Base-by-base conservation (phyloP, 768 basidiomycete species). In the Lactarius quietus region DNA sequence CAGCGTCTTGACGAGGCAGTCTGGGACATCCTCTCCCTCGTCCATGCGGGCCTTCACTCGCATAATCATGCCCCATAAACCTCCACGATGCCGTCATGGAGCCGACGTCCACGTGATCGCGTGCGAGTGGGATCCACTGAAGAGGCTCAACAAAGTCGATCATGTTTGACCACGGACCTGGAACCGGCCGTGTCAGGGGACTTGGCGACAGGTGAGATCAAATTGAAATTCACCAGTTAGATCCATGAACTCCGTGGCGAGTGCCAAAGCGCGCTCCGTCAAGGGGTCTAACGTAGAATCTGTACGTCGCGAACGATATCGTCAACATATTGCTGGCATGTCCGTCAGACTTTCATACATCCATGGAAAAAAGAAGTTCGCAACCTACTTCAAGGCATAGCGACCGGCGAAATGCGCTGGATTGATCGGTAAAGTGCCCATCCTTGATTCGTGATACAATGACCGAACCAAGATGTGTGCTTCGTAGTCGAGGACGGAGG, bases 221-320 rank as follows among this genome's bases (percentile, higher is more conserved):
- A 26, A 14, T 10, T 15, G 48, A 7, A 51, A 18, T 18, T 33
- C 53, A 66, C 63, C 65, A 70, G 79, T 69, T 7, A 80, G 56
- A 36, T 69, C 66, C 79, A 81, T 82, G 67, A 81, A 83, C 66
- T 82, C 82, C 17, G 75, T 74, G 17, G 78, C 76, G 56, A 83
- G 69, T 26, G 66, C 69, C 38, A 82, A 74, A 33, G 76, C 76
- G 4, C 69, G 69, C 26, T 63, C 74, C 14, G 80, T 79, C 6
- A 80, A 71, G 0, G 80, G 77, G 54, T 82, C 74, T 18, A 73
- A 64, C 18, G 76, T 75, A 29, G 73, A 71, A 59, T 77, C 76
- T 0, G 79, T 81, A 12, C 81, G 80, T 78, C 1, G 76, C 81
- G 65, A 81, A 82, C 54, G 75, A 73, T 51, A 81, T 75, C 0